Evolutionary conservation across 148 eudicot genomes (phyloP), one percentile per base, ranked within the genome.

Genomic region (Talinum fruticosum): DNA sequence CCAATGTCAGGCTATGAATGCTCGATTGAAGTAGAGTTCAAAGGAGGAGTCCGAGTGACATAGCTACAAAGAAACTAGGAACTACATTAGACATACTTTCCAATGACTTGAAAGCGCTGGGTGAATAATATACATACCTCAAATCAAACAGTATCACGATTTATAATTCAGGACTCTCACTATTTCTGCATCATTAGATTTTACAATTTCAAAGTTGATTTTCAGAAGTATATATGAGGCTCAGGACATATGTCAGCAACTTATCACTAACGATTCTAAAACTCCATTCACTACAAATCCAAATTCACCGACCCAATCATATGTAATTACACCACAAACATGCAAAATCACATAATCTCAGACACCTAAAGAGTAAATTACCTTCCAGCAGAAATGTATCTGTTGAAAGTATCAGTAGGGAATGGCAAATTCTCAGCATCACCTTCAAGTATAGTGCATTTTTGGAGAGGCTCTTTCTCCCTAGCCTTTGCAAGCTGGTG

Each of bases 341-440:
- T 19, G 41, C 35, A 70, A 10, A 47, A 62, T 18, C 2, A 29
- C 24, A 29, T 24, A 29, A 16, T 35, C n/a, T 1, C 47, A 34
- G 54, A 13, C 6, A 41, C 53, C 0, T 62, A 28, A 26, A 23
- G 28, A 24, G 2, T 23, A 10, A 35, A 64, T 18, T 85, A 94
- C 98, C 98, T 94, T 72, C 98, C 98, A 69, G 98, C 97, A 75
- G 98, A 94, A 3, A 92, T 86, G 79, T 92, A 94, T 90, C 97
- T 81, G 82, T 94, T 95, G 37, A 88, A 90, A 87, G 86, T 88
- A 83, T 94, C 98, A 85, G 96, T 94, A 44, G 78, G 83, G 74
- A 94, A 94, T 3, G 98, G 98, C 14, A 94, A 90, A 85, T 94
- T 93, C 84, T 94, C 97, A 14, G 98, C 97, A 85, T 94, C 98